Base-by-base conservation (phyloP, 2,329 filamentous ascomycete genomes). In the Intubia oerlemansii region DNA sequence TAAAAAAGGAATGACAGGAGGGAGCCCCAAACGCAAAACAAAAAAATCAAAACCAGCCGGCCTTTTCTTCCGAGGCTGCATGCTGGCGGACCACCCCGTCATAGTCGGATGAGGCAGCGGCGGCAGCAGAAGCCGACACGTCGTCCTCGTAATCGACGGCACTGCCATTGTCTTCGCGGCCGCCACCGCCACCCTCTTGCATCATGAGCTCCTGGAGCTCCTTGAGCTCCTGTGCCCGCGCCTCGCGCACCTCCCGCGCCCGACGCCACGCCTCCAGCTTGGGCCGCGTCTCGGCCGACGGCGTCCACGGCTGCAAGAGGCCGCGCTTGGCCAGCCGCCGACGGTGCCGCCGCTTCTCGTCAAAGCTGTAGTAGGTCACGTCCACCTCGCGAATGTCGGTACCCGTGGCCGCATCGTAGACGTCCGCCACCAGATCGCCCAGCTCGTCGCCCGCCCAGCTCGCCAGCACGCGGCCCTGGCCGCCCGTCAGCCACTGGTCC, bases 401-500 rank as follows among this genome's bases (percentile, higher is more conserved):
- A 20, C 57, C 56, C 17, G 49, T 50, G 6, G 49, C 41, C 33
- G 47, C 46, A 38, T 69, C 64, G 27, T 49, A 44, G 5, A 54
- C 34, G 17, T 69, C 63, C 1, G 59, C 59, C 14, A 50, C 27
- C 35, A 50, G 42, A 38, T 69, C 65, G 6, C 47, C 45, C 2
- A 54, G 35, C 20, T 62, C 54, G 28, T 65, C 56, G 5, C 42
- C 39, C 2, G 51, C 36, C 24, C 45, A 42, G n/a, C 42, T 43
- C 10, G 47, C 43, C 4, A 55, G 24, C 2, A 36, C 39, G 21
- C 60, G 57, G 5, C 59, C 60, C 19, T 45, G 47, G 1, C 65
- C 65, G 11, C 60, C 57, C 0, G 61, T 63, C 7, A 52, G 42
- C 66, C 66, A 72, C 38, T 71, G 56, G 41, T 73, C 66, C 10